Conservation (phyloP, 139 green algal genomes). For the Zygnema cylindricum region DNA sequence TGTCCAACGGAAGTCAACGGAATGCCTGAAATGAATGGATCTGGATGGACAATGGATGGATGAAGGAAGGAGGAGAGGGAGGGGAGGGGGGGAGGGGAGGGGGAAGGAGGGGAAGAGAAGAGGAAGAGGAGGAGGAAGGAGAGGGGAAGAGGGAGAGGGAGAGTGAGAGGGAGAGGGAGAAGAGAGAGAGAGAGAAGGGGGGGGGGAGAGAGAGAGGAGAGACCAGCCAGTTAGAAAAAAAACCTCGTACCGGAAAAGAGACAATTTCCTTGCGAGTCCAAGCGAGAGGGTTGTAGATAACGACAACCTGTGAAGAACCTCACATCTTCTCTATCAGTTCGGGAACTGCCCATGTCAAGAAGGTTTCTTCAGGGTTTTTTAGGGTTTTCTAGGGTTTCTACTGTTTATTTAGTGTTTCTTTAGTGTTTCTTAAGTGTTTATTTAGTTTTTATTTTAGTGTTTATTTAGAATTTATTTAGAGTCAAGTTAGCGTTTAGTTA, state of each 20-base stretch:
- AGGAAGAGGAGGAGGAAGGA: background rate
- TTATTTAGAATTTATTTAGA: too few relatives aligned
- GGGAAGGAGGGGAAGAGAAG: background rate
- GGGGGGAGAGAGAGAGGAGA: background rate
- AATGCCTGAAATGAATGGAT: too few relatives aligned
- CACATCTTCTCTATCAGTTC: too few relatives aligned
- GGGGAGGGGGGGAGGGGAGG: background rate
- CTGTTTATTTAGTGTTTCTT: too few relatives aligned
- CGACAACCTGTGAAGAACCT: conserved; percentile 73
- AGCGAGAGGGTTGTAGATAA: conserved; percentile 81
- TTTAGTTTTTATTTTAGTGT: too few relatives aligned
- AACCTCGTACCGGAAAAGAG: conserved; percentile 71
- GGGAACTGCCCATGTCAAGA: too few relatives aligned
- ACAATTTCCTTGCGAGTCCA: conserved; percentile 71
- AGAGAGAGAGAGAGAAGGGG: background rate
- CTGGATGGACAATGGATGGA: background rate
- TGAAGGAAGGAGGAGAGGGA: background rate
- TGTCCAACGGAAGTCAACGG: too few relatives aligned
- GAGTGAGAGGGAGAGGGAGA: too few relatives aligned
- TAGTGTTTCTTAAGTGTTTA: too few relatives aligned
- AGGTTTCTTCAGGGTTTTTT: too few relatives aligned
- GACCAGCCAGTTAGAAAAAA: background rate
- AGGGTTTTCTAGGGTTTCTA: too few relatives aligned
- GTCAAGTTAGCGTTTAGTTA: too few relatives aligned
- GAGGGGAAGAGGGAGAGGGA: background rate